Evolutionary conservation across 169 alveolate genomes (phyloP).

Genomic region (Plasmodium vivax): DNA sequence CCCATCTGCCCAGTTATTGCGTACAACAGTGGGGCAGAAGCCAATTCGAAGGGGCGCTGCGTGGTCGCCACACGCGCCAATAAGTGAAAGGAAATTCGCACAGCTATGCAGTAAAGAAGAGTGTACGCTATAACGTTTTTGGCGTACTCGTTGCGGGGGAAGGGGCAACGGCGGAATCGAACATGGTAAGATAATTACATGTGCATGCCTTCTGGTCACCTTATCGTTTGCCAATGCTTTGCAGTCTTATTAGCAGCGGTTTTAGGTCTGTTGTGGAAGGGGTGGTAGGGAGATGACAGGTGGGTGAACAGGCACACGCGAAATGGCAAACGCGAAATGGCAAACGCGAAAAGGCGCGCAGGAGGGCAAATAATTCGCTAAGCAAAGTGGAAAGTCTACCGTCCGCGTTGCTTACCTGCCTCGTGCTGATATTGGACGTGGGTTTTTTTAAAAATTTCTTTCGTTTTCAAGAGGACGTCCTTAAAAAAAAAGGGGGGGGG

Average conservation of each 20-base stretch:
- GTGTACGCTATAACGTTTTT: neutral
- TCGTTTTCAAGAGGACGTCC: slow-evolving; percentile 10
- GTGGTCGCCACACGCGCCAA: neutral
- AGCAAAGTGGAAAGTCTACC: neutral
- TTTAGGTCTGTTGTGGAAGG: slow-evolving; percentile 25
- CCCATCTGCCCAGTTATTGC: neutral
- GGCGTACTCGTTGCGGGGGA: neutral
- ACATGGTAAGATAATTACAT: neutral
- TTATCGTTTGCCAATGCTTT: slow-evolving; percentile 6
- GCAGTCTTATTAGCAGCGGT: slow-evolving; percentile 54
- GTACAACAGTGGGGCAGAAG: neutral
- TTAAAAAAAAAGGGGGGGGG: neutral
- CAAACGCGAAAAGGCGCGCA: neutral
- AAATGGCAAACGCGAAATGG: no score
- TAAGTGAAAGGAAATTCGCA: neutral
- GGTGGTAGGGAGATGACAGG: neutral
- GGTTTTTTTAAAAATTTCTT: slow-evolving; percentile 62
- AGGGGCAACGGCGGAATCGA: neutral
- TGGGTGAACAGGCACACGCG: neutral
- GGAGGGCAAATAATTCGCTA: neutral
- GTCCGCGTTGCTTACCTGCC: slow-evolving; percentile 17
- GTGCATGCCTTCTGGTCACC: neutral
- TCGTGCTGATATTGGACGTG: slow-evolving; percentile 59
- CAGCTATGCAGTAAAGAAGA: neutral
- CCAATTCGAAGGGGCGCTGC: neutral